Evolutionary conservation across 169 alveolate species (phyloP).

Genomic region (Plasmodium reichenowi): DNA sequence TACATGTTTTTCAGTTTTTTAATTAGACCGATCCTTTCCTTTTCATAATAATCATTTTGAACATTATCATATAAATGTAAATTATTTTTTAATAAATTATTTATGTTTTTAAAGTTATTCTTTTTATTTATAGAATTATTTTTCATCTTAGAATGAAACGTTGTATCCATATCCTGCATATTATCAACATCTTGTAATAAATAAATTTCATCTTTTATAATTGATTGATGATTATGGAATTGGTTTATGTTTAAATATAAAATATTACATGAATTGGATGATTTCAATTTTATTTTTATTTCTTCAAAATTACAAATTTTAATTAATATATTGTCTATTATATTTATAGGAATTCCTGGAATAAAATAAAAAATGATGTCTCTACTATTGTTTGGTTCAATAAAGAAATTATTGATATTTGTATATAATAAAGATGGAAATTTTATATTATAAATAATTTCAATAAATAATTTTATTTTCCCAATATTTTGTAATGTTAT

Average conservation of each 20-base stretch:
- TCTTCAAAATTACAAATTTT: slow-evolving; percentile 74
- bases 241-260: slow-evolving; percentile 25
- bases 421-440: slow-evolving; percentile 66
- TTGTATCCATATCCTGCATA: background rate
- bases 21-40: slow-evolving; percentile 13
- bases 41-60: slow-evolving; percentile 15
- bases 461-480: slow-evolving; percentile 55
- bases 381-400: slow-evolving; percentile 64
- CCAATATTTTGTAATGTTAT: slow-evolving; percentile 68
- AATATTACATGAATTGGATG: slow-evolving; percentile 14
- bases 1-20: slow-evolving; percentile 34
- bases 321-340: slow-evolving; percentile 31
- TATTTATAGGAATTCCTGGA: slow-evolving; percentile 43
- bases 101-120: slow-evolving; percentile 20
- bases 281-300: slow-evolving; percentile 35
- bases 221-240: background rate
- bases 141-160: background rate
- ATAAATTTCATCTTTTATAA: background rate
- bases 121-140: background rate
- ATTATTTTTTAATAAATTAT: slow-evolving; percentile 27
- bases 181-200: slow-evolving; percentile 7
- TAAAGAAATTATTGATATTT: slow-evolving; percentile 65
- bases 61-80: slow-evolving; percentile 9
- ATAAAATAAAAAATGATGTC: slow-evolving; percentile 64
- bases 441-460: slow-evolving; percentile 49